These are phyloP conservation scores for Cyclotella choctawhatcheeana DNA, from an alignment of 108 stramenopile genomes.

Conservation along the genomic window DNA sequence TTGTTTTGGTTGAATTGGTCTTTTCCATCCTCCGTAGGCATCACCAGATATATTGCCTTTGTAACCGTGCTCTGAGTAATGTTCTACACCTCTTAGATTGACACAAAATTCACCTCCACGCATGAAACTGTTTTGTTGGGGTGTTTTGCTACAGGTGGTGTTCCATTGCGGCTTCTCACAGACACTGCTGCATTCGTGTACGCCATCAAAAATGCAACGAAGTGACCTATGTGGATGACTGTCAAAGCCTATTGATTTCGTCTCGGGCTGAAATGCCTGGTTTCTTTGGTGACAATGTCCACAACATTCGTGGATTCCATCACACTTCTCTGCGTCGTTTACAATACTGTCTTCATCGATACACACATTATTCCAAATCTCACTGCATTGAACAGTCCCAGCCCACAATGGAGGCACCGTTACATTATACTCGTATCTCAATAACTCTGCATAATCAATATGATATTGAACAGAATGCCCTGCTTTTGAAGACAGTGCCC, in stretches of 20 bases:
- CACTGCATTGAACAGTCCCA: constrained; percentile 80
- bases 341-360: not conserved
- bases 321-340: not conserved
- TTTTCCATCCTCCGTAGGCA: constrained; percentile 41
- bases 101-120: constrained; percentile 77
- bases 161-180: not conserved
- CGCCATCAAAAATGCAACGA: constrained; percentile 14
- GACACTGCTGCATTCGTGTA: not conserved
- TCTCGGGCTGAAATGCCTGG: too few species aligned
- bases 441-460: constrained; percentile 85
- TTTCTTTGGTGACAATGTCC: too few species aligned
- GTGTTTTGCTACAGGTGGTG: not conserved
- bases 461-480: constrained; percentile 78
- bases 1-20: constrained; percentile 8
- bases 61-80: constrained; percentile 78
- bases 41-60: constrained; percentile 61
- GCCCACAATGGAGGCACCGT: constrained; percentile 82
- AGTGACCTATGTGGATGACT: not conserved
- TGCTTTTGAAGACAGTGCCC: constrained; percentile 64
- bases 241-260: not conserved
- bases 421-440: constrained; percentile 76
- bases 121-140: constrained; percentile 25
- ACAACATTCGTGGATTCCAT: constrained; percentile 13
- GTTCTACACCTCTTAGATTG: constrained; percentile 66
- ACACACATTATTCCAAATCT: constrained; percentile 31